These are phyloP conservation scores for Neonectria neomacrospora DNA, from an alignment of 2,329 filamentous ascomycete species.

Conservation along the genomic window DNA sequence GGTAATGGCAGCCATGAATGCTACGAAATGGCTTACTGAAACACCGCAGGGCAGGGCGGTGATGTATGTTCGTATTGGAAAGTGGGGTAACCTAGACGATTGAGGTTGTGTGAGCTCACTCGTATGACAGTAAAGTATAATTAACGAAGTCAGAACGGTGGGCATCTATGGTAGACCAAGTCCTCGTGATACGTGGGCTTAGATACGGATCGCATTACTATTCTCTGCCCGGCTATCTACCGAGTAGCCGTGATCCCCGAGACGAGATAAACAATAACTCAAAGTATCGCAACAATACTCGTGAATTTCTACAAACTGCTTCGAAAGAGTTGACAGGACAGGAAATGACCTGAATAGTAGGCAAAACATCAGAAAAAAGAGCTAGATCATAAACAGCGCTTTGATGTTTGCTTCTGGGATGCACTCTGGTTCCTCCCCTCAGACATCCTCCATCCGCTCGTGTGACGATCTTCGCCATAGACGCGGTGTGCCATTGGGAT, in stretches of 20 bases:
- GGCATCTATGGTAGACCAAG: no score
- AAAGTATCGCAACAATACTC: not conserved
- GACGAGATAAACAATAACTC: not conserved
- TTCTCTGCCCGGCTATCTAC: not conserved
- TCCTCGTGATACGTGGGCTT: no score
- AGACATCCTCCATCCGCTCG: not conserved
- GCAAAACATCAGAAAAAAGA: not conserved
- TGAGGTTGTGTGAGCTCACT: no score
- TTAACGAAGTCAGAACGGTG: no score
- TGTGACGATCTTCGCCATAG: constrained; percentile 25
- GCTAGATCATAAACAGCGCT: not conserved
- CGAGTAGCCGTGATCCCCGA: no score
- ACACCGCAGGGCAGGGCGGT: not conserved
- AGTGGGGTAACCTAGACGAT: not conserved
- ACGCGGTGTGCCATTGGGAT: not conserved
- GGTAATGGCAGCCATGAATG: no score
- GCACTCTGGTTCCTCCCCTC: not conserved
- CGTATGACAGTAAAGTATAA: no score
- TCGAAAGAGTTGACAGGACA: not conserved
- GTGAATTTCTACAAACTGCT: not conserved
- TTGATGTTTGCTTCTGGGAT: not conserved
- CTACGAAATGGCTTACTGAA: not conserved
- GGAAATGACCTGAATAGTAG: not conserved
- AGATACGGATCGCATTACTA: not conserved
- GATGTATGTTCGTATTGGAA: not conserved